These are phyloP conservation scores for Paramecium primaurelia DNA, from an alignment of 73 alveolate genomes.

Conservation along the genomic window DNA sequence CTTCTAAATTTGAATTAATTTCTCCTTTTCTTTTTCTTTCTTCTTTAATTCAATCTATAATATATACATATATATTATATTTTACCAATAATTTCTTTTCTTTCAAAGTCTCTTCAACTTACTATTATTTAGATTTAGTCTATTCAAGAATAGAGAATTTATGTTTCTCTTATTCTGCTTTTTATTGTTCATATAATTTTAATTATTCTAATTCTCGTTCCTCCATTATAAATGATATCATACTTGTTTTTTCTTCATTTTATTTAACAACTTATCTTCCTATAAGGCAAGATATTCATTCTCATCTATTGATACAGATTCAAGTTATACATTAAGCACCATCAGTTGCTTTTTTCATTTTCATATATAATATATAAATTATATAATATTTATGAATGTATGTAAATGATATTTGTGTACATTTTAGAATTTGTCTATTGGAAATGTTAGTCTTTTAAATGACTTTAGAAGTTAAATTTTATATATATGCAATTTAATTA, in stretches of 20 bases:
- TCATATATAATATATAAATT: neutral
- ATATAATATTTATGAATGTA: neutral
- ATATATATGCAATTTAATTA: neutral
- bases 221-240: neutral
- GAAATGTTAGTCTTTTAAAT: neutral
- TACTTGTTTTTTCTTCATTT: neutral
- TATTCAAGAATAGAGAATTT: neutral
- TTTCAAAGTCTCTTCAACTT: neutral
- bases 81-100: neutral
- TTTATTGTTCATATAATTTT: neutral
- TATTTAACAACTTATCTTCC: neutral
- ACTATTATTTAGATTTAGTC: neutral
- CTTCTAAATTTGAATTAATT: neutral
- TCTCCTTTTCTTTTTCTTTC: neutral
- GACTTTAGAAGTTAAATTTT: neutral
- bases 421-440: no score
- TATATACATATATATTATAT: neutral
- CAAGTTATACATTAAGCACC: neutral
- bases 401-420: no score
- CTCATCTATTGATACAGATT: neutral
- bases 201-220: constrained; percentile 13
- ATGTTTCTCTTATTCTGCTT: neutral
- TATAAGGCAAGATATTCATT: neutral
- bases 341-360: constrained; percentile 8
- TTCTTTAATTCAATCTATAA: neutral